These are phyloP conservation scores for Vaccinium corymbosum DNA, from an alignment of 148 eudicot genomes.

Conservation along the genomic window DNA sequence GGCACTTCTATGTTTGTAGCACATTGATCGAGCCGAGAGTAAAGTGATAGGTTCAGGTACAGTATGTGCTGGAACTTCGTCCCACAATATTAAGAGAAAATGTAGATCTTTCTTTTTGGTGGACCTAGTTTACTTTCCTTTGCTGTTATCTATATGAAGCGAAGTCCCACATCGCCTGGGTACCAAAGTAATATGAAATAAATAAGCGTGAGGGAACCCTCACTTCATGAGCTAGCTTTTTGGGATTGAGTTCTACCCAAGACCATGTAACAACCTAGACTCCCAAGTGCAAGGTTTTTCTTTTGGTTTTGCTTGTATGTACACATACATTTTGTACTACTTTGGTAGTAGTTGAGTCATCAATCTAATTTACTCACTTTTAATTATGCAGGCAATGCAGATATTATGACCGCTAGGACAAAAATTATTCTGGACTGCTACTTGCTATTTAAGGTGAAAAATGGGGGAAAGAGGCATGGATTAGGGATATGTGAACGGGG, in stretches of 20 bases:
- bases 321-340: background rate
- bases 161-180: too few species aligned
- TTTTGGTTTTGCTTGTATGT: background rate
- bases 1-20: background rate
- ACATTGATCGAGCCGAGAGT: background rate
- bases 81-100: background rate
- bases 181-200: too few species aligned
- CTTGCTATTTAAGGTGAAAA: background rate
- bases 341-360: background rate
- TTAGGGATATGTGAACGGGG: background rate
- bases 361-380: background rate
- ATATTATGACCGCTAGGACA: slow-evolving; percentile 1
- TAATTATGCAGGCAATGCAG: slow-evolving; percentile 9
- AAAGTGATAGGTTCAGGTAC: background rate
- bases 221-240: too few species aligned
- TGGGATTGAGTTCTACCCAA: too few species aligned
- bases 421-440: background rate
- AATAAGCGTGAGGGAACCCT: too few species aligned
- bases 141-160: background rate
- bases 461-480: background rate
- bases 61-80: background rate
- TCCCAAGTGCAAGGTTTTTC: background rate
- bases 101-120: background rate
- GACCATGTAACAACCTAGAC: background rate
- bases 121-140: background rate